Evolutionary conservation across 2,329 filamentous ascomycete species (phyloP).

Genomic region (Aspergillus chevalieri): DNA sequence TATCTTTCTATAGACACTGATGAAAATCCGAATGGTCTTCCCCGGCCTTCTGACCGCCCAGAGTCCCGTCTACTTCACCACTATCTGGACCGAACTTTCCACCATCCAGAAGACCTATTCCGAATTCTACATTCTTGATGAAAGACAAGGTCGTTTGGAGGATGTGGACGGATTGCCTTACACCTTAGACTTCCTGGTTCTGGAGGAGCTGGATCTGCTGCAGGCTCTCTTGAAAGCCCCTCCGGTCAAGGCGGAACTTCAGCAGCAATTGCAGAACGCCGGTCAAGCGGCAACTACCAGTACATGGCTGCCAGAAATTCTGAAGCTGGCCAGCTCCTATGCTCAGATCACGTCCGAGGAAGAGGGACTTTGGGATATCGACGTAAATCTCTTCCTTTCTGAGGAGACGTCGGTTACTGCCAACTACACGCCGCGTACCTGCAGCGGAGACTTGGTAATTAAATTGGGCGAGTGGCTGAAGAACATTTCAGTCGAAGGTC

Average conservation of each 20-base stretch:
- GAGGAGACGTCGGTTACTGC: conserved; percentile 92
- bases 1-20: conserved; percentile 57
- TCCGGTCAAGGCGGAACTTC: conserved; percentile 83
- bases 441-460: conserved; percentile 84
- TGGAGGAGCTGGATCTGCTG: conserved; percentile 92
- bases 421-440: conserved; percentile 91
- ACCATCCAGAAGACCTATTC: conserved; percentile 67
- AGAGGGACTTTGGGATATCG: conserved; percentile 91
- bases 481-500: conserved; percentile 66
- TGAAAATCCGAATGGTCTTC: conserved; percentile 82
- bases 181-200: conserved; percentile 83
- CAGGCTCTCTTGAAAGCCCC: conserved; percentile 84
- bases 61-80: conserved; percentile 74
- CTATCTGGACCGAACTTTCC: conserved; percentile 82
- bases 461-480: conserved; percentile 89
- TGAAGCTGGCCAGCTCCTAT: conserved; percentile 78
- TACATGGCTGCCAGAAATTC: conserved; percentile 79
- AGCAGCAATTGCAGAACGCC: conserved; percentile 62
- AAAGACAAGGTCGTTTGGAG: conserved; percentile 80
- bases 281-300: conserved; percentile 57
- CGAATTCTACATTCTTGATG: conserved; percentile 76
- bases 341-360: conserved; percentile 88
- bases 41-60: conserved; percentile 74
- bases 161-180: conserved; percentile 89
- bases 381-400: conserved; percentile 89